Evolutionary conservation across 129 eudicot genomes (phyloP), one percentile per base, ranked within the genome.

Genomic region (Dittrichia graveolens): DNA sequence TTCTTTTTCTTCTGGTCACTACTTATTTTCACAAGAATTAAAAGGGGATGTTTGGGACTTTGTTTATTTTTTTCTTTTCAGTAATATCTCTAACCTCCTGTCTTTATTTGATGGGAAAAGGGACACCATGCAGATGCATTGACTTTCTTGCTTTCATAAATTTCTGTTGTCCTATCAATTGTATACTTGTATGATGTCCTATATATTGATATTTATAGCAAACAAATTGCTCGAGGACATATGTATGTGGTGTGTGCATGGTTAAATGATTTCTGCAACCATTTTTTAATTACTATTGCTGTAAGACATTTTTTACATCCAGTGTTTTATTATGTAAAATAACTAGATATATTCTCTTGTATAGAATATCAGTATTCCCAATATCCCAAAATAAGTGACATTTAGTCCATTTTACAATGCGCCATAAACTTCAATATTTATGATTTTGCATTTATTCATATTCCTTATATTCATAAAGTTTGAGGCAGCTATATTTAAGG

Each of bases 1-100:
- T 94, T 80, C 1, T 69, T 35, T 31, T 73, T 66, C n/a, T 47
- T 38, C 38, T 72, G 41, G 11, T 43, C 37, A 46, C 57, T 47
- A 70, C 65, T 59, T 77, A 72, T 4, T 16, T 49, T 47, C 6
- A 65, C 46, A 16, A 42, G 13, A 38, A 14, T 10, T 41, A 11
- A 24, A 59, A 24, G 3, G 16, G 35, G 65, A 13, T 40, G 53
- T 75, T 24, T 40, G 64, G 31, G 71, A 16, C 49, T 24, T 14
- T 50, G 15, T 52, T 16, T 0, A 24, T 15, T 13, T 8, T 12
- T 5, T 16, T 65, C 44, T 75, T 7, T 67, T 75, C 7, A 44
- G 35, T 55, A 44, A 6, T 5, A 39, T 75, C 40, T 64, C 7
- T 37, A 6, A 55, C 15, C 40, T 76, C 37, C 50, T 56, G 54